These are phyloP conservation scores for Penicillium janthinellum DNA, from an alignment of 2,329 filamentous ascomycete species.

Conservation along the genomic window DNA sequence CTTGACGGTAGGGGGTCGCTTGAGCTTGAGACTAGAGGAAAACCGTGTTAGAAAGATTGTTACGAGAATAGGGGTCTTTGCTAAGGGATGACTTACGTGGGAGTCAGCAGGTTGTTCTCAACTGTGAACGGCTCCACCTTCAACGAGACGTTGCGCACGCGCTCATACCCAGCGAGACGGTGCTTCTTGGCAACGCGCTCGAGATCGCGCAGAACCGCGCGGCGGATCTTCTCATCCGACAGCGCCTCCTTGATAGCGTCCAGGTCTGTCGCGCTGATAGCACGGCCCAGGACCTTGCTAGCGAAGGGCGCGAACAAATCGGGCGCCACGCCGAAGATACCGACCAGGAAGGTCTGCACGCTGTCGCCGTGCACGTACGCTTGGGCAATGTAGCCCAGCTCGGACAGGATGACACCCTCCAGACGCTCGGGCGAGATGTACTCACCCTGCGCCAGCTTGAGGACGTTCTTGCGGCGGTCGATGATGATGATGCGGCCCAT, in stretches of 20 bases:
- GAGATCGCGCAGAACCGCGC: slow-evolving; percentile 75
- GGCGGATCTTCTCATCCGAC: slow-evolving; percentile 69
- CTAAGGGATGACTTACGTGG: slow-evolving; percentile 50
- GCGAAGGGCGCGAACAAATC: slow-evolving; percentile 80
- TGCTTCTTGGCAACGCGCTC: slow-evolving; percentile 76
- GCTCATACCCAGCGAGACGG: slow-evolving; percentile 92
- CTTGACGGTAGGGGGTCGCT: slow-evolving; percentile 69
- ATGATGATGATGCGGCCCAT: slow-evolving; percentile 88
- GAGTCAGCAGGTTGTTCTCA: slow-evolving; percentile 76
- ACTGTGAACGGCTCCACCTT: slow-evolving; percentile 88
- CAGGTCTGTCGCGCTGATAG: slow-evolving; percentile 65
- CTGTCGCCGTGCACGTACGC: slow-evolving; percentile 91
- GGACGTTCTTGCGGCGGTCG: slow-evolving; percentile 97
- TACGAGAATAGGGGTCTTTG: slow-evolving; percentile 2
- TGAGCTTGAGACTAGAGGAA: slow-evolving; percentile 64
- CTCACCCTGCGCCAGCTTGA: slow-evolving; percentile 96
- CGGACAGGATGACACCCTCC: slow-evolving; percentile 89
- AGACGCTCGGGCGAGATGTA: slow-evolving; percentile 97
- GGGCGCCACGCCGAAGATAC: slow-evolving; percentile 84
- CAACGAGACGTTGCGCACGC: slow-evolving; percentile 71
- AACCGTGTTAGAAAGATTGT: slow-evolving; percentile 20
- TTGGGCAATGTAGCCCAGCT: slow-evolving; percentile 73
- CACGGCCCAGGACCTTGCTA: slow-evolving; percentile 70
- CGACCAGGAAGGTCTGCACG: slow-evolving; percentile 78
- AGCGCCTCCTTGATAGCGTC: slow-evolving; percentile 68